Evolutionary conservation across 257 asterid species (phyloP), one percentile per base, ranked within the genome.

Genomic region (Solanum piurae): DNA sequence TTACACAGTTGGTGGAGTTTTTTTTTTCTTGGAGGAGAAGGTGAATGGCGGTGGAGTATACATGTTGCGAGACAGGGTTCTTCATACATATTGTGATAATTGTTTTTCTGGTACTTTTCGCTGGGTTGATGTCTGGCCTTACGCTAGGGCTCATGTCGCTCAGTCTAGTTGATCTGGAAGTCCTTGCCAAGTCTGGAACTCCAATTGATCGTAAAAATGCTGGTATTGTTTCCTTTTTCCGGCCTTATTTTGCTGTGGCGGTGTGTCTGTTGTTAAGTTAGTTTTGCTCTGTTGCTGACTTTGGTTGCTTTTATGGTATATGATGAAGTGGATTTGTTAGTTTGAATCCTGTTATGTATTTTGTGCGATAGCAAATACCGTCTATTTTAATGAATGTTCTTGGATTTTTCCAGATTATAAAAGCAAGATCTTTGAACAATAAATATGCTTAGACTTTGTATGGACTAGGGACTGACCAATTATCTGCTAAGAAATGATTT

Each of bases 71-170:
- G 74, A 88, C 92, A 64, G 89, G 49, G 58, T 97, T 97, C 87
- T 94, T 95, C 90, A 83, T 97, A 84, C 95, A 90, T 93, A 93
- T 97, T 90, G 77, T 88, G 79, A 83, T 94, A 27, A 87, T 95
- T 6, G 87, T 92, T 36, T 88, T 93, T 86, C 89, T 97, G 64
- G 99, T 97, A 62, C 21, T 79, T 58, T 97, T 97, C 86, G 99
- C 99, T 7, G 99, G 99, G 34, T 18, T 96, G 73, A 97, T 97
- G 99, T 97, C 99, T 33, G 99, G 99, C 18, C 99, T 97, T 52
- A 97, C 99, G 87, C 84, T 96, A 88, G 99, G 99, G 38, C 96
- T 97, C 85, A 97, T 97, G 99, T 97, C 99, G 25, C 95, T 97
- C 86, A 94, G 99, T 74, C 93, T 96, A 38, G 99, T 97, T 90